These are phyloP conservation scores for Eucalyptus curtisii DNA, from an alignment of 345 rosid genomes.

Conservation along the genomic window DNA sequence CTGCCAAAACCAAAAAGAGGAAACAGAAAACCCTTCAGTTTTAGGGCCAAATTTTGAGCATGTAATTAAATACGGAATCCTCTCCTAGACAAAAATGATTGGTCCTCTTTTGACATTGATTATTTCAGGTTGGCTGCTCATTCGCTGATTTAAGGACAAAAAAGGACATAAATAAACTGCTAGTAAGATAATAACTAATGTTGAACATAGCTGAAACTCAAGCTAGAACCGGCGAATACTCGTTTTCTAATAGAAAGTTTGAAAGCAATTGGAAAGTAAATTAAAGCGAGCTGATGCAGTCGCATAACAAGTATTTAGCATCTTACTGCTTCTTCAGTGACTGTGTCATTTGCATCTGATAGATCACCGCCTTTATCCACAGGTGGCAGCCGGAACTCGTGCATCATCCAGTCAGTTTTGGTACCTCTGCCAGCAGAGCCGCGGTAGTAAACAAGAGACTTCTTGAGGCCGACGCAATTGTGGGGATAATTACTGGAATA, in stretches of 20 bases:
- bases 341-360: not conserved
- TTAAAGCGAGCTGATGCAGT: not conserved
- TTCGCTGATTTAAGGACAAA: not conserved
- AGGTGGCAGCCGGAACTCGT: constrained; percentile 11
- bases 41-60: not conserved
- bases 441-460: constrained; percentile 8
- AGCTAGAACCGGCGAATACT: not conserved
- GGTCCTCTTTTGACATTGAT: not conserved
- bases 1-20: not conserved
- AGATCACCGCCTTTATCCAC: not conserved
- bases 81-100: not conserved
- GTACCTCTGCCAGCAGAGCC: constrained; percentile 6
- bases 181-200: not conserved
- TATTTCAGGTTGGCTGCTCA: not conserved
- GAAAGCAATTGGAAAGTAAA: not conserved
- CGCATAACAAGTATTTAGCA: not conserved
- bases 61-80: not conserved
- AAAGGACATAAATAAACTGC: not conserved
- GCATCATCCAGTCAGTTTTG: constrained; percentile 18
- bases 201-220: not conserved
- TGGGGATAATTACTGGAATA: not conserved
- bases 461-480: constrained; percentile 7
- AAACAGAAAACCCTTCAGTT: not conserved
- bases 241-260: not conserved
- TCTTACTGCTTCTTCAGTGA: constrained; percentile 1